Evolutionary conservation across 768 basidiomycete species (phyloP), one percentile per base, ranked within the genome.

Genomic region (Tephrocybe sp.): DNA sequence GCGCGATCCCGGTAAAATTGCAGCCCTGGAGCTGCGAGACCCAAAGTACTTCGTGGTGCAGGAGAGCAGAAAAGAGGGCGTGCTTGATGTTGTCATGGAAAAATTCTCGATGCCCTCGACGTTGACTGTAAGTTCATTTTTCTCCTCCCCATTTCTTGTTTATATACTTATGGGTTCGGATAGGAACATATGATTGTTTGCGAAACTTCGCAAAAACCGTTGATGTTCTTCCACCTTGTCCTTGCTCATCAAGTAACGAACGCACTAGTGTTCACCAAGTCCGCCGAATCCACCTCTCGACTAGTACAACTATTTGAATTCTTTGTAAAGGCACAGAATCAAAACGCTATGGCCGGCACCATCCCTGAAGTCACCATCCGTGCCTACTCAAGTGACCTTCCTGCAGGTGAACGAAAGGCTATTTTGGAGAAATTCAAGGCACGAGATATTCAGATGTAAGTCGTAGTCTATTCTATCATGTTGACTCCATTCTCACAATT

Each of bases 191-290:
- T 94, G 86, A 62, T 94, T 44, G 79, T 95, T 44, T 86, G 85
- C 55, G 80, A 87, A 44, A 70, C 92, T 0, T 75, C 83, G 0
- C 74, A 86, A 57, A 99, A 99, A 65, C 95, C 96, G 1, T 78
- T 98, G 8, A 74, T 92, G 59, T 81, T 99, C 48, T 88, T 97
- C 68, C 78, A 98, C 62, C 85, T 99, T 45, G 75, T 97, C 2
- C 84, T 88, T 61, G 64, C 72, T 7, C 75, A 71, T 41, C 61
- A 72, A 7, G 75, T 93, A 17, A 74, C 67, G 8, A 88, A 89
- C 52, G 89, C 87, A 0, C 74, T 99, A 31, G 85, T 97, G 26
- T 99, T 99, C 71, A 97, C 96, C n/a, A 98, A 98, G 69, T 92
- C 89, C 0, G 87, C 95, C 4, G 95, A 98, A 63, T 92, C 92